These are phyloP conservation scores for Yamadazyma sp. DNA, from an alignment of 805 yeast genomes.

Conservation along the genomic window DNA sequence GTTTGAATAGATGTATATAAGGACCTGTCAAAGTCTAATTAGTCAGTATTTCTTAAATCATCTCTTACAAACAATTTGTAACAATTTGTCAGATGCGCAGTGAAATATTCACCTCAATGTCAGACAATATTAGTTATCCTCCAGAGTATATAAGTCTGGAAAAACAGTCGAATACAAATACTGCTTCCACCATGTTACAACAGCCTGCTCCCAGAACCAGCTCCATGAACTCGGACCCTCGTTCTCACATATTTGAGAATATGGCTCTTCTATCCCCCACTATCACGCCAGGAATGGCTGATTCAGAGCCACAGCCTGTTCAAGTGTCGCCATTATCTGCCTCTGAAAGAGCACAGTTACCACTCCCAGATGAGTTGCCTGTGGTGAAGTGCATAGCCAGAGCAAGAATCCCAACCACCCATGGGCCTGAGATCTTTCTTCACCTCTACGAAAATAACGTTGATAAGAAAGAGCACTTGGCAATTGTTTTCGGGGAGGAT, in stretches of 20 bases:
- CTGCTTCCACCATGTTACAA: neutral
- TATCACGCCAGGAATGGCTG: conserved; percentile 19
- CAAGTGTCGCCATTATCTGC: conserved; percentile 19
- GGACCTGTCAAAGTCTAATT: too few species aligned
- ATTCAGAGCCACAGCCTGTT: conserved; percentile 10
- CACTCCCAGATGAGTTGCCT: conserved; percentile 62
- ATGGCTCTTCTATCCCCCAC: conserved; percentile 26
- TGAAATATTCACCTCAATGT: conserved; percentile 2
- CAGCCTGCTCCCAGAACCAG: neutral
- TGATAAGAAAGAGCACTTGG: conserved; percentile 92
- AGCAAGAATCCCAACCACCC: conserved; percentile 94
- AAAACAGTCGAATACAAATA: too few species aligned
- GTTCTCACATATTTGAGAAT: conserved; percentile 15
- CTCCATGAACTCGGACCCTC: conserved; percentile 3
- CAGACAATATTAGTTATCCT: too few species aligned
- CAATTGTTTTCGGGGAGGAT: conserved; percentile 94
- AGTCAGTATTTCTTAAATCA: too few species aligned
- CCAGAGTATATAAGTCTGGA: conserved; percentile 1
- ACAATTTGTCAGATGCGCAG: conserved; percentile 3
- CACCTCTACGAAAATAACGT: conserved; percentile 84
- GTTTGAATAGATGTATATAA: too few species aligned
- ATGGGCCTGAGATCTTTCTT: conserved; percentile 89
- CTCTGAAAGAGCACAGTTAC: conserved; percentile 29
- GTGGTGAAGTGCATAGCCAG: conserved; percentile 84
- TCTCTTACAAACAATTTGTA: neutral